A percentile compares a stretch with the other conserved stretches of the same genome.
Evolutionary conservation across 2,329 filamentous ascomycete species (phyloP).

Genomic region (Diplocarpon rosae): DNA sequence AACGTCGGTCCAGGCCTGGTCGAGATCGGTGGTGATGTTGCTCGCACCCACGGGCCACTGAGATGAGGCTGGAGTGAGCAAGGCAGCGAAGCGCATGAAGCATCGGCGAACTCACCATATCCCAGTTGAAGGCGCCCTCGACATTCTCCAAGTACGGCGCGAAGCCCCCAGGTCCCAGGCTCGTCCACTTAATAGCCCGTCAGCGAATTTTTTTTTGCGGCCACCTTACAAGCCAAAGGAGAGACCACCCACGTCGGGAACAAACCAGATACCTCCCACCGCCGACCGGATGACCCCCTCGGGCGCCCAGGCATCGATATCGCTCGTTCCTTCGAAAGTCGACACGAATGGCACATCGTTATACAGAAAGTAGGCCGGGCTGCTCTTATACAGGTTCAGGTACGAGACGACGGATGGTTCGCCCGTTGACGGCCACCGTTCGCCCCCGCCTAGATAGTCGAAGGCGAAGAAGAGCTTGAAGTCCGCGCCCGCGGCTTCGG

Average conservation of each 20-base stretch:
- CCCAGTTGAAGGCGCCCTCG: constrained; percentile 33
- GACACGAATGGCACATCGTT: constrained; percentile 35
- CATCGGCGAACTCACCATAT: constrained; percentile 19
- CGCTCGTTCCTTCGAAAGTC: constrained; percentile 38
- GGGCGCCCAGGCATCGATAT: constrained; percentile 33
- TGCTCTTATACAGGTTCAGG: constrained; percentile 26
- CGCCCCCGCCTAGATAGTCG: constrained; percentile 26
- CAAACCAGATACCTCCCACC: constrained; percentile 30
- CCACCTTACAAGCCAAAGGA: not conserved
- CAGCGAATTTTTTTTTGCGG: not conserved
- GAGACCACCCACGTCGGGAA: constrained; percentile 31
- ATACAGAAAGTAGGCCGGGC: constrained; percentile 29
- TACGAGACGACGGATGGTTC: constrained; percentile 19
- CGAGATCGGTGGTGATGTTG: constrained; percentile 29
- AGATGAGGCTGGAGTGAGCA: too few relatives aligned
- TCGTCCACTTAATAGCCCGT: constrained; percentile 27
- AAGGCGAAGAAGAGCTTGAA: constrained; percentile 28
- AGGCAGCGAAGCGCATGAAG: too few relatives aligned
- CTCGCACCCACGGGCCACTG: constrained; percentile 29
- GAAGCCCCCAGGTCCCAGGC: constrained; percentile 27
- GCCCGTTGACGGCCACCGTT: constrained; percentile 20
- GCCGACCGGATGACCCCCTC: constrained; percentile 29
- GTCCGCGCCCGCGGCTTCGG: constrained; percentile 18
- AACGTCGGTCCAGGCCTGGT: constrained; percentile 31
- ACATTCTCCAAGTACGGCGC: constrained; percentile 24